phyloP scores from a whole-genome alignment of 805 yeast genomes.

The Teunomyces barrocoloradensis region DNA sequence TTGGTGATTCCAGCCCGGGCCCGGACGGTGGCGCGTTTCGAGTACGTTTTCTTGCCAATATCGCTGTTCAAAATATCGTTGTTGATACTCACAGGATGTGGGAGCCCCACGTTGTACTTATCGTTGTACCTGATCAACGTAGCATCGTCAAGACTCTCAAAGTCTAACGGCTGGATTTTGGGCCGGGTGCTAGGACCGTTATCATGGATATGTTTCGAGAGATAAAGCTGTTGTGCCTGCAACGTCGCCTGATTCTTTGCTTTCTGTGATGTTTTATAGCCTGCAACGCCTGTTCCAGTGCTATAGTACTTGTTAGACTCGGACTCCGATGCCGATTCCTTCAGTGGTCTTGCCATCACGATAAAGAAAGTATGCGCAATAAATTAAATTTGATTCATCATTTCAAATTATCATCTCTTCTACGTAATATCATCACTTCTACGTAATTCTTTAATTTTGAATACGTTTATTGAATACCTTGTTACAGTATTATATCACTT shows the following conservation, averaged over 20 bases:
- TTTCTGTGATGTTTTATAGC: constrained; percentile 49
- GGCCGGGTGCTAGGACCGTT: constrained; percentile 66
- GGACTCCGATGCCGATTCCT: constrained; percentile 40
- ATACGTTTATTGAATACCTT: too few species aligned
- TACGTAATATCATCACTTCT: too few species aligned
- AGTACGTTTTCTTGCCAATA: constrained; percentile 68
- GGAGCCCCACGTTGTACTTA: constrained; percentile 53
- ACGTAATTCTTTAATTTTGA: too few species aligned
- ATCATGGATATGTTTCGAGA: constrained; percentile 66
- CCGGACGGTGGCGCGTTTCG: constrained; percentile 22
- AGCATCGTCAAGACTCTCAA: constrained; percentile 57
- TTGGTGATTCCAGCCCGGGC: constrained; percentile 48
- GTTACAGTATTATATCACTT: too few species aligned
- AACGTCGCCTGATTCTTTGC: constrained; percentile 60
- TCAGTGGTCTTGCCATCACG: constrained; percentile 13
- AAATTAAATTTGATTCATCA: too few species aligned
- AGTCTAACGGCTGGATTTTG: constrained; percentile 62
- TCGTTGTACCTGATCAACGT: constrained; percentile 70
- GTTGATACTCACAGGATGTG: constrained; percentile 60
- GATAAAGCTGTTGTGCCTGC: constrained; percentile 66
- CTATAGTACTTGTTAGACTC: constrained; percentile 18
- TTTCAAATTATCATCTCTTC: too few species aligned
- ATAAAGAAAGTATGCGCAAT: too few species aligned
- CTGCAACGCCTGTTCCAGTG: constrained; percentile 8
- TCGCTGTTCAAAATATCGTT: constrained; percentile 71